Percentiles rank a stretch among this genome's conserved stretches.
Evolutionary conservation across 768 basidiomycete species (phyloP).

Genomic region (Rhizopogon rudus): DNA sequence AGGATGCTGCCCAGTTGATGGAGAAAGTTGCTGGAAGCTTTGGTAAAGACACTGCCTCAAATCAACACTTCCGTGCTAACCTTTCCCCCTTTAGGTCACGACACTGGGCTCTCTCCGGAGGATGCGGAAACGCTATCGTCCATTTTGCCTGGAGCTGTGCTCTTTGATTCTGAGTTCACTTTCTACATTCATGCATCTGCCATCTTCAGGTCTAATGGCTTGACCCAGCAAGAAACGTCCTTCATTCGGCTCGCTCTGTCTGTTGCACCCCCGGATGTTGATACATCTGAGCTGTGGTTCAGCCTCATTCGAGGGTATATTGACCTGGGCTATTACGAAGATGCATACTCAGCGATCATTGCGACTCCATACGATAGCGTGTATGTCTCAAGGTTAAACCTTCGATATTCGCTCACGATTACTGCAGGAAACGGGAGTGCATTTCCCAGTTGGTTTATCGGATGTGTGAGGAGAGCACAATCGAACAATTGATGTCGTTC

Average conservation of each 20-base stretch:
- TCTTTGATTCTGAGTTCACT: conserved; percentile 56
- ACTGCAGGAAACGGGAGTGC: conserved; percentile 71
- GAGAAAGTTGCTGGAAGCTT: conserved; percentile 74
- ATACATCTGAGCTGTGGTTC: conserved; percentile 73
- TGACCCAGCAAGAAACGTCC: conserved; percentile 56
- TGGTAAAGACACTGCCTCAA: conserved; percentile 41
- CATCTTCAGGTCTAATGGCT: conserved; percentile 61
- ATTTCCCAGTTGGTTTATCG: conserved; percentile 78
- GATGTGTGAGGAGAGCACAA: conserved; percentile 89
- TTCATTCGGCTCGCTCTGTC: conserved; percentile 82
- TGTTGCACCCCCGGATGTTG: conserved; percentile 46
- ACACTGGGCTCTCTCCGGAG: conserved; percentile 48
- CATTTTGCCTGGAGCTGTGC: conserved; percentile 54
- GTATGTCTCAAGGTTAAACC: conserved; percentile 44
- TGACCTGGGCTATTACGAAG: conserved; percentile 73
- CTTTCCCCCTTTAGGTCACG: conserved; percentile 32
- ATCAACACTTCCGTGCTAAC: neutral
- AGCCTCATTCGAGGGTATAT: conserved; percentile 72
- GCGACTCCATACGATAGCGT: conserved; percentile 69
- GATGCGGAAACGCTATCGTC: conserved; percentile 58
- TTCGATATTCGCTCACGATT: conserved; percentile 7
- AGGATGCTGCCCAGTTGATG: conserved; percentile 68
- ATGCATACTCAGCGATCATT: conserved; percentile 80
- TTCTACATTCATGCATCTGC: conserved; percentile 76
- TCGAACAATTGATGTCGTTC: conserved; percentile 72